These are phyloP conservation scores for Pythium rhizo-oryzae DNA, from an alignment of 352 stramenopile genomes.

Conservation along the genomic window DNA sequence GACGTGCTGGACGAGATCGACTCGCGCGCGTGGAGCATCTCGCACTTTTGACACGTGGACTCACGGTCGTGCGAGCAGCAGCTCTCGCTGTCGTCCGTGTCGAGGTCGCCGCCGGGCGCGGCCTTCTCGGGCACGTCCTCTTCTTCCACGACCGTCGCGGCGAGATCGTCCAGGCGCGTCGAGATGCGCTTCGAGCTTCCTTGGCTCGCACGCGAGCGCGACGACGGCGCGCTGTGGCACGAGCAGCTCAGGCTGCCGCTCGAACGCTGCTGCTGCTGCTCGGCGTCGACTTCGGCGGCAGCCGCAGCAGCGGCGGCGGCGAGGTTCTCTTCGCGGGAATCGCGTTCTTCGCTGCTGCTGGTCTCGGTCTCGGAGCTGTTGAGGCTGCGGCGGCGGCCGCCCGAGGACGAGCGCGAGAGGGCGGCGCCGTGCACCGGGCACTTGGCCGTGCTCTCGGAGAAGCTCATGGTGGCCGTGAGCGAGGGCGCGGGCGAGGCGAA, in stretches of 20 bases:
- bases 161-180: slow-evolving; percentile 23
- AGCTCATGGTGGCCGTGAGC: slow-evolving; percentile 27
- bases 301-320: slow-evolving; percentile 8
- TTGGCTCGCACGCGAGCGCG: slow-evolving; percentile 24
- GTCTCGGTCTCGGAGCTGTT: slow-evolving; percentile 29
- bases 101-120: slow-evolving; percentile 29
- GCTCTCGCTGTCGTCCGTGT: slow-evolving; percentile 39
- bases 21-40: slow-evolving; percentile 6
- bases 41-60: slow-evolving; percentile 27
- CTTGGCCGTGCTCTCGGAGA: slow-evolving; percentile 9
- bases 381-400: slow-evolving; percentile 25
- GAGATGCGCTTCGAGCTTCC: slow-evolving; percentile 33
- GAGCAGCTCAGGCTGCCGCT: slow-evolving; percentile 21
- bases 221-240: not conserved
- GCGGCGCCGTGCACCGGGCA: slow-evolving; percentile 22
- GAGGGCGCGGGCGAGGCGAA: slow-evolving; percentile 42
- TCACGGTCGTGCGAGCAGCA: slow-evolving; percentile 45
- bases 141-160: slow-evolving; percentile 22
- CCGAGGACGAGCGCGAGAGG: slow-evolving; percentile 12
- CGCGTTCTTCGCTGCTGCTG: slow-evolving; percentile 28
- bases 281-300: slow-evolving; percentile 15
- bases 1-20: slow-evolving; percentile 39
- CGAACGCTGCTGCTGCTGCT: not conserved
- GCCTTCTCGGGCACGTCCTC: not conserved
- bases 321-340: slow-evolving; percentile 22